Base-by-base conservation (phyloP, 2,329 filamentous ascomycete genomes). In the Elsinoe perseae region DNA sequence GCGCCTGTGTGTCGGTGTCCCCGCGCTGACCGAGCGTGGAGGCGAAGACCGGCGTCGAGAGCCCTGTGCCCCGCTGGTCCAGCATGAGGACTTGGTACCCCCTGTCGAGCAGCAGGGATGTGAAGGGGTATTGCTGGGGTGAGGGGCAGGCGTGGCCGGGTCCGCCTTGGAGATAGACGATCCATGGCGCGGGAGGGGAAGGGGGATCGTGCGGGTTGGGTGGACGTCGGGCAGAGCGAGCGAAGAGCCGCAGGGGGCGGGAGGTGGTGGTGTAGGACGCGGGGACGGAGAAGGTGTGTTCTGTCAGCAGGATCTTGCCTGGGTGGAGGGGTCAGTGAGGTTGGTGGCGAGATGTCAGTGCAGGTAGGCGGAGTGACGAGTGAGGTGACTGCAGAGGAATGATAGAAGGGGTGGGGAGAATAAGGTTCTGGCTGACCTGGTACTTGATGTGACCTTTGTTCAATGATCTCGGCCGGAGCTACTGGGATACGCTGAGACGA, bases 51-150 rank as follows among this genome's bases (percentile, higher is more conserved):
- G 91, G 86, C 1, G 83, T 87, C 66, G 88, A 95, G 52, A 95
- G 74, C 1, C 92, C 92, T 2, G 89, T 95, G 10, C 92, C 92
- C 52, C 92, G 83, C 69, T 95, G 91, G 69, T 97, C 92, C n/a
- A 97, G 79, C 61, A 86, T 85, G 1, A 97, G 79, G 44, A 84
- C 69, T 69, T 95, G 87, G 66, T 95, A 96, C 14, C 91, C 91
- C 60, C 85, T 84, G 58, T 85, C 82, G 4, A 96, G 77, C 56
- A 89, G 78, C 27, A 78, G 75, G 28, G 82, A 79, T n/a, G 87
- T 86, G 66, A 89, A 80, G 6, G 83, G 75, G 59, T 83, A 81
- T 58, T 87, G 80, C 66, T 95, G 85, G 1, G 92, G 91, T 50
- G 85, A 76, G 4, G 80, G 76, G 66, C 88, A 91, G 59, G 86